Conservation (phyloP, 306 rosid species). For the Castanopsis chinensis region DNA sequence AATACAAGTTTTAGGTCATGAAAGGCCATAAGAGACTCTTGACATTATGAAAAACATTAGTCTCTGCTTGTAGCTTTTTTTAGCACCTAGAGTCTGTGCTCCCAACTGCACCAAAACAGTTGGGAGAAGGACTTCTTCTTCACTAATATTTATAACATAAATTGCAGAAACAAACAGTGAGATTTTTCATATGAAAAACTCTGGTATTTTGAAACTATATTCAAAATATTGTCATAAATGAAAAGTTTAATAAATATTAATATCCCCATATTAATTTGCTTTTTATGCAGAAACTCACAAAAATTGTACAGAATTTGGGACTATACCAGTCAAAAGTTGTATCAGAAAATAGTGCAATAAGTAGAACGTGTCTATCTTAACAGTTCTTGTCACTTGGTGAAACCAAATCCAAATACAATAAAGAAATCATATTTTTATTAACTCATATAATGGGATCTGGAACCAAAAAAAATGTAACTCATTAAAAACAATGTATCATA, state of each 20-base stretch:
- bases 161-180: neutral
- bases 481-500: neutral
- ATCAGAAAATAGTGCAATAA: neutral
- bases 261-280: neutral
- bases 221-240: neutral
- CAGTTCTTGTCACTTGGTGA: neutral
- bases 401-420: neutral
- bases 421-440: neutral
- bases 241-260: neutral
- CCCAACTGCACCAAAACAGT: neutral
- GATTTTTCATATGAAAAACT: neutral
- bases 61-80: neutral
- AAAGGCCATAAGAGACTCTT: neutral
- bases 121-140: neutral
- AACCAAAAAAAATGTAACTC: constrained; percentile 3
- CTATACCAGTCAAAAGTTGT: neutral
- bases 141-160: neutral
- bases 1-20: neutral
- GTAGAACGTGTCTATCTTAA: neutral
- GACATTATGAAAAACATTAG: neutral
- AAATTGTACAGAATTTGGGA: neutral
- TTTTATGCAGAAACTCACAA: neutral
- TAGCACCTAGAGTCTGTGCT: neutral
- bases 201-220: neutral
- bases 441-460: neutral